Base-by-base conservation (phyloP, 78 protist genomes). In the Dictyostelium firmibasis region DNA sequence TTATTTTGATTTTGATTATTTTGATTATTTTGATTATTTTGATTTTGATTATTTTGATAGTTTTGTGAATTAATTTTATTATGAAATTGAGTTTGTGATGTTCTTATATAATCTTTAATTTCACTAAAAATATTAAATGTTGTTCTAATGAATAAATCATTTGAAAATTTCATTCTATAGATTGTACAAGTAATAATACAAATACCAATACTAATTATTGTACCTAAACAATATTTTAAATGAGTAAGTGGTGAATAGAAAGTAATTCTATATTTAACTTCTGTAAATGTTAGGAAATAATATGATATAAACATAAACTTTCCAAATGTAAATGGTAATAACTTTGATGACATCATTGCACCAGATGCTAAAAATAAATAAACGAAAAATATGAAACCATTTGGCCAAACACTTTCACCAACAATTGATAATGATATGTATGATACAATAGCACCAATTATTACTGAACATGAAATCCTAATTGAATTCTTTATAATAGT, bases 281-380 rank as follows among this genome's bases (percentile, higher is more conserved):
- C 79, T 27, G 79, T 72, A 33, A 72, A 72, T 47, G 67, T 44
- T 13, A 79, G 18, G 27, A 79, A 79, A 16, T 44, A 79, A 72
- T 72, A 72, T 13, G 43, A 36, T 14, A 44, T 38, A 79, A 79
- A 79, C 67, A 44, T 44, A 25, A 44, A 44, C 29, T 79, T 79
- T 2, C 84, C 84, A 44, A 79, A 38, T 41, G 43, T 9, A 41
- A 44, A 79, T 79, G 84, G 84, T 79, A 79, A 79, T 14, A 44
- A 27, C 57, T 44, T 79, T 13, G 60, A 44, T 23, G 44, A 29
- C 57, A 79, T 36, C 84, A 79, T 44, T 47, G 38, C 41, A 23
- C 84, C 84, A 79, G 16, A 13, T 14, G 84, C 69, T 18, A 79
- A 14, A 79, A 79, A 79, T 13, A 25, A 3, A 29, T 20, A 79